Conservation (phyloP, 2,329 filamentous ascomycete species). For the Epichloe amarillans region DNA sequence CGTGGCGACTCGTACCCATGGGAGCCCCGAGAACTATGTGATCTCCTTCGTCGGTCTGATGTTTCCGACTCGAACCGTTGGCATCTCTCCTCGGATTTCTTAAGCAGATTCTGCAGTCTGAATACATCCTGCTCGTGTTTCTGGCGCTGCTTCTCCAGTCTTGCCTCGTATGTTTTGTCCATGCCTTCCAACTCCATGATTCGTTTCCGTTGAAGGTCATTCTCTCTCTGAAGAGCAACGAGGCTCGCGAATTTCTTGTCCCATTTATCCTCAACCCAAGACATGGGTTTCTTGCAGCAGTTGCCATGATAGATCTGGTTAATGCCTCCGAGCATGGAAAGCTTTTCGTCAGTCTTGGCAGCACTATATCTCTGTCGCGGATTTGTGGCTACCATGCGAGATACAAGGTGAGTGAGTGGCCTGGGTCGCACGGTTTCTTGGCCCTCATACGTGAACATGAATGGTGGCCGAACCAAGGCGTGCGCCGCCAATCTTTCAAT, state of each 20-base stretch:
- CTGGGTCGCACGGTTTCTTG: constrained; percentile 27
- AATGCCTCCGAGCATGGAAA: constrained; percentile 31
- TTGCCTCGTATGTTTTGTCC: constrained; percentile 26
- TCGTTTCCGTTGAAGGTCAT: constrained; percentile 19
- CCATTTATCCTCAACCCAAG: constrained; percentile 23
- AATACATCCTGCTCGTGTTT: constrained; percentile 19
- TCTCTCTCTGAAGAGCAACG: constrained; percentile 18
- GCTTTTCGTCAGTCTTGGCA: constrained; percentile 24
- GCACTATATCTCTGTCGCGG: constrained; percentile 21
- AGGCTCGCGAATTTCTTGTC: constrained; percentile 21
- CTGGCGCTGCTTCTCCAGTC: constrained; percentile 23
- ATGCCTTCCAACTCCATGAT: constrained; percentile 24
- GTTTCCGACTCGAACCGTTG: constrained; percentile 17
- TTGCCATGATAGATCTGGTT: constrained; percentile 33
- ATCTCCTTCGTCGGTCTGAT: constrained; percentile 10
- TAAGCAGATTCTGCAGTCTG: constrained; percentile 21
- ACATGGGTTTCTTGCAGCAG: constrained; percentile 29
- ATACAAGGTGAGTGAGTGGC: constrained; percentile 25
- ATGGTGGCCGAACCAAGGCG: constrained; percentile 22
- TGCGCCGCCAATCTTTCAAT: constrained; percentile 20
- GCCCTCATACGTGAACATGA: constrained; percentile 23
- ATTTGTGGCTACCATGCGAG: constrained; percentile 21
- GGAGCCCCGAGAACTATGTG: constrained; percentile 2
- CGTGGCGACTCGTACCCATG: constrained; percentile 4
- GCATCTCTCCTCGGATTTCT: constrained; percentile 21